A percentile compares a stretch with the other conserved stretches of the same genome.
These are phyloP conservation scores for Peronosclerospora sorghi DNA, from an alignment of 352 stramenopile species.

Conservation along the genomic window DNA sequence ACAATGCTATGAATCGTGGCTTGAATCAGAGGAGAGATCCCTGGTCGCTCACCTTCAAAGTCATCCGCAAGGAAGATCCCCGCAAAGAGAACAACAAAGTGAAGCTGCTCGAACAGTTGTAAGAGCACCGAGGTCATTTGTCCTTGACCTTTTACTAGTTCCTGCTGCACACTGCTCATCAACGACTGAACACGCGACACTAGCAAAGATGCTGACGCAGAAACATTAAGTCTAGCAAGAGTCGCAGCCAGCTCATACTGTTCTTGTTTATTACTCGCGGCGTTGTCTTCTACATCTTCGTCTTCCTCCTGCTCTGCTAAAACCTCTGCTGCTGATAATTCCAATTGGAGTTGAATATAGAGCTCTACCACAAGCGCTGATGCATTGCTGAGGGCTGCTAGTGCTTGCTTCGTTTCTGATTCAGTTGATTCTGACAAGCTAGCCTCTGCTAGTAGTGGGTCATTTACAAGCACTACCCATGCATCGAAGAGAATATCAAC, in stretches of 20 bases:
- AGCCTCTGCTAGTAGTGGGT: slow-evolving; percentile 38
- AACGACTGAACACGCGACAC: slow-evolving; percentile 54
- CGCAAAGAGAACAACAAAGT: slow-evolving; percentile 70
- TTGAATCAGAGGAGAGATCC: slow-evolving; percentile 52
- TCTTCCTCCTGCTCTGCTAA: slow-evolving; percentile 67
- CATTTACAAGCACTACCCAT: slow-evolving; percentile 62
- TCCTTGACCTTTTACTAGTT: slow-evolving; percentile 29
- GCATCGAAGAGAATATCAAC: slow-evolving; percentile 72
- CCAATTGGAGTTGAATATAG: slow-evolving; percentile 67
- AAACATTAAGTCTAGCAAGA: slow-evolving; percentile 52
- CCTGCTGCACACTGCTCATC: slow-evolving; percentile 35
- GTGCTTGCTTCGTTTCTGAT: slow-evolving; percentile 24
- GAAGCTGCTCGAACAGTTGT: slow-evolving; percentile 66
- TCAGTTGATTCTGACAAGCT: slow-evolving; percentile 10
- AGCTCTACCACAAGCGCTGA: slow-evolving; percentile 57
- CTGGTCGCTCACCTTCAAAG: slow-evolving; percentile 57
- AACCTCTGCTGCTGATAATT: slow-evolving; percentile 53
- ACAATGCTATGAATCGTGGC: slow-evolving; percentile 19
- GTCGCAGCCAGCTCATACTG: slow-evolving; percentile 65
- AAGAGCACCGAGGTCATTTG: slow-evolving; percentile 46
- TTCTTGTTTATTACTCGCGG: slow-evolving; percentile 41
- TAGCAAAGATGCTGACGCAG: slow-evolving; percentile 39
- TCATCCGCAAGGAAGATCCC: slow-evolving; percentile 74
- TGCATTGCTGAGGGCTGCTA: slow-evolving; percentile 37
- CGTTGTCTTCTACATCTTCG: slow-evolving; percentile 78